Evolutionary conservation across 1,284 basidiomycete species (phyloP).

Genomic region (Pulchroboletus neoregius): DNA sequence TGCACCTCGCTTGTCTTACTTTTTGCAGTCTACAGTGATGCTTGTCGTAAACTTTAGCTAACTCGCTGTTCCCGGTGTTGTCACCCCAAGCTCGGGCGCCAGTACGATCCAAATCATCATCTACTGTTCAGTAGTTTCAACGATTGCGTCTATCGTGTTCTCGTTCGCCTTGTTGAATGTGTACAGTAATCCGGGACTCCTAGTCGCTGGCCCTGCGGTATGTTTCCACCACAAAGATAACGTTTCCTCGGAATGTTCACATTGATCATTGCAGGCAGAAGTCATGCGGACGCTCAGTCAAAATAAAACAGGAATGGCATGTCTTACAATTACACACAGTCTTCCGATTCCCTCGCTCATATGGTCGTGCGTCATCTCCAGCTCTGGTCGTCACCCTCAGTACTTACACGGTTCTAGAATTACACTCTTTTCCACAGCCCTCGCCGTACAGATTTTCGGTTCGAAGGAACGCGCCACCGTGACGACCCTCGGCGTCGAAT

Average conservation of each 20-base stretch:
- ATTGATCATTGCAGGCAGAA: neutral
- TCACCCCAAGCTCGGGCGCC: neutral
- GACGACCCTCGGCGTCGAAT: slow-evolving; percentile 11
- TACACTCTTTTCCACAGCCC: slow-evolving; percentile 10
- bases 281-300: slow-evolving; percentile 10
- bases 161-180: slow-evolving; percentile 19
- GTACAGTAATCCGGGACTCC: slow-evolving; percentile 14
- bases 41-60: slow-evolving; percentile 21
- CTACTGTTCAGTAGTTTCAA: slow-evolving; percentile 14
- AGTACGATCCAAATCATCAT: slow-evolving; percentile 10
- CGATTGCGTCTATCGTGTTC: slow-evolving; percentile 18
- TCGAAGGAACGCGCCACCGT: neutral
- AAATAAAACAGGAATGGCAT: slow-evolving; percentile 11
- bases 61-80: slow-evolving; percentile 16
- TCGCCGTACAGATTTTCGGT: slow-evolving; percentile 13
- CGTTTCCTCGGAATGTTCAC: neutral
- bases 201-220: slow-evolving; percentile 10
- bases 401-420: slow-evolving; percentile 7
- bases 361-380: slow-evolving; percentile 17
- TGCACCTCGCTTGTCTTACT: neutral
- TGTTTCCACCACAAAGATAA: neutral
- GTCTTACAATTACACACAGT: slow-evolving; percentile 17
- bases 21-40: slow-evolving; percentile 23
- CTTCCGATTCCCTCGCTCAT: slow-evolving; percentile 20
- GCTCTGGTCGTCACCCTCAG: too few species aligned